These are phyloP conservation scores for Telopea speciosissima DNA, from an alignment of 177 flowering plant genomes.

Conservation along the genomic window DNA sequence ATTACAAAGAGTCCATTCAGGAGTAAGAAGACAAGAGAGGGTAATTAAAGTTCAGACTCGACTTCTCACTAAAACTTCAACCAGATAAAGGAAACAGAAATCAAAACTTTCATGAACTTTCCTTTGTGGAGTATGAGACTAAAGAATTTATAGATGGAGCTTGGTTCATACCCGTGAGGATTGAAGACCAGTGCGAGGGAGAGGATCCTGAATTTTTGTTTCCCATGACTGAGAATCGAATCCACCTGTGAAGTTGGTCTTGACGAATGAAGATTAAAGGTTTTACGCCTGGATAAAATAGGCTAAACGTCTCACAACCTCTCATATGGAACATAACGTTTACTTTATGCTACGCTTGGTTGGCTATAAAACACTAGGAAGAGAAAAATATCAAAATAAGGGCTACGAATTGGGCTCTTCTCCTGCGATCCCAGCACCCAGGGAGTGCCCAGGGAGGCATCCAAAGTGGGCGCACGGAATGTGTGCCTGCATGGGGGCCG, in stretches of 20 bases:
- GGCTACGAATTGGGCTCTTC: no score
- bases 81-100: neutral
- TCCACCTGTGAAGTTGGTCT: no score
- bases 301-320: constrained; percentile 24
- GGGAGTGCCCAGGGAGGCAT: no score
- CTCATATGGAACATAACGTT: constrained; percentile 13
- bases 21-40: neutral
- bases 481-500: no score
- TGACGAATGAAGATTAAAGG: no score
- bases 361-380: no score
- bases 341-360: no score
- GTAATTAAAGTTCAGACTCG: neutral
- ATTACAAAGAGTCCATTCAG: constrained; percentile 9
- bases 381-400: no score
- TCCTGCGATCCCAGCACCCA: no score
- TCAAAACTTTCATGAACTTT: neutral
- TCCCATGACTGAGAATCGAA: no score
- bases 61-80: neutral
- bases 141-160: neutral
- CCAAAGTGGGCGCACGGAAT: no score
- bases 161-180: constrained; percentile 17
- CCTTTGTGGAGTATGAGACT: neutral
- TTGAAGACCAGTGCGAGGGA: constrained; percentile 4
- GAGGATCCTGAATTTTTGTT: neutral
- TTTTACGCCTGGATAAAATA: no score